These are phyloP conservation scores for Fusarium agapanthi DNA, from an alignment of 2,329 filamentous ascomycete genomes.

Conservation along the genomic window DNA sequence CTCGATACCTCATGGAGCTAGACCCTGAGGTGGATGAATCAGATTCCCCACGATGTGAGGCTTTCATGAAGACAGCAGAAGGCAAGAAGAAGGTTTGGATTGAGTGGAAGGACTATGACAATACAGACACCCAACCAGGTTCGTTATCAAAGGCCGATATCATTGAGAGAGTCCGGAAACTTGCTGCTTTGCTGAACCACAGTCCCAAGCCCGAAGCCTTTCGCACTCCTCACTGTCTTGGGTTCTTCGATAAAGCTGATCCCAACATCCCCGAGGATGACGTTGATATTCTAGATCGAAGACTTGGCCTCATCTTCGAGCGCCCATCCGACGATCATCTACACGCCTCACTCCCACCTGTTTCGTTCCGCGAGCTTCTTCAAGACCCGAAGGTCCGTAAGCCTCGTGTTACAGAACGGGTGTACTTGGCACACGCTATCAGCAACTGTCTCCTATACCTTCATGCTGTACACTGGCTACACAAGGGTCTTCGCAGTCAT, in stretches of 20 bases:
- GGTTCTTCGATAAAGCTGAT: slow-evolving; percentile 59
- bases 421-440: slow-evolving; percentile 60
- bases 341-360: slow-evolving; percentile 50
- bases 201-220: slow-evolving; percentile 59
- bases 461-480: slow-evolving; percentile 65
- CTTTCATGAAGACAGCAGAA: slow-evolving; percentile 47
- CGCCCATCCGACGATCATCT: slow-evolving; percentile 52
- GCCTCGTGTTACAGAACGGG: slow-evolving; percentile 61
- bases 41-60: slow-evolving; percentile 52
- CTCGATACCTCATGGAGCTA: slow-evolving; percentile 48
- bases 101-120: slow-evolving; percentile 60
- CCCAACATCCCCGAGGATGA: slow-evolving; percentile 47
- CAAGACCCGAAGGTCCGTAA: slow-evolving; percentile 46
- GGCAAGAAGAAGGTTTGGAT: slow-evolving; percentile 56
- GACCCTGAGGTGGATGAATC: slow-evolving; percentile 45
- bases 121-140: slow-evolving; percentile 45
- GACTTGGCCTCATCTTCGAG: slow-evolving; percentile 64
- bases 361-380: slow-evolving; percentile 59
- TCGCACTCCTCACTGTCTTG: slow-evolving; percentile 59
- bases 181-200: slow-evolving; percentile 58
- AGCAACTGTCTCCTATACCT: slow-evolving; percentile 63
- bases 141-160: slow-evolving; percentile 54
- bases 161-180: slow-evolving; percentile 55
- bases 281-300: slow-evolving; percentile 52
- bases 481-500: slow-evolving; percentile 64